Evolutionary conservation across 805 yeast species (phyloP), one percentile per base, ranked within the genome.

Genomic region (Suhomyces sp.): DNA sequence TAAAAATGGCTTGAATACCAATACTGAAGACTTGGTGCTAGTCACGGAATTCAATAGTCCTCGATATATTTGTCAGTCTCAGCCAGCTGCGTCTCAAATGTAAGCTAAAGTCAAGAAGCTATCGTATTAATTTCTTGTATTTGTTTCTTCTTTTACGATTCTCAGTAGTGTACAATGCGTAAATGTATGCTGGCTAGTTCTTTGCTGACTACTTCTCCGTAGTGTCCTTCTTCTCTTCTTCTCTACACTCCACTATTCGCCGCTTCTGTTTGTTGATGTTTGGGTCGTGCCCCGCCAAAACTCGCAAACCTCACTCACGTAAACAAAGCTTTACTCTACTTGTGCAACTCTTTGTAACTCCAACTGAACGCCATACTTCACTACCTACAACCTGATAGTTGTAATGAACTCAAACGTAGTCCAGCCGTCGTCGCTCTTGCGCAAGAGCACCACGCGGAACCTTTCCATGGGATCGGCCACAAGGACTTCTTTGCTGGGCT

Each of bases 391-490:
- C 35, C 35, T 31, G 19, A 31, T 12, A 31, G 35, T 12, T 17
- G 19, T 24, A 10, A 46, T 48, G 45, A 47, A 46, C 38, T 31
- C 56, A 35, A 49, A 49, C 22, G 52, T 52, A 36, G 49, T 15
- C 8, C 44, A 33, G 36, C 49, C 49, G 22, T 48, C 56, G 24
- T 51, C 59, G 29, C 52, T 56, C 35, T 42, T 56, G 46, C 52
- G 59, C 41, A 56, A 56, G 50, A 46, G 33, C 48, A 54, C 57
- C 26, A 65, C 64, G 36, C 61, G 60, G 41, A 52, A 57, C 27
- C 58, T 62, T 29, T 58, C 63, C 23, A 60, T 59, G 60, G 64
- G 62, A 27, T 57, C 63, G 12, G 67, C 66, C 29, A 55, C 66
- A 10, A 47, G 64, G 31, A 50, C 63, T 10, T 50, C 63, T 50